phyloP scores from a whole-genome alignment of 2,329 filamentous ascomycete species.

The Calonectria hawksworthii region DNA sequence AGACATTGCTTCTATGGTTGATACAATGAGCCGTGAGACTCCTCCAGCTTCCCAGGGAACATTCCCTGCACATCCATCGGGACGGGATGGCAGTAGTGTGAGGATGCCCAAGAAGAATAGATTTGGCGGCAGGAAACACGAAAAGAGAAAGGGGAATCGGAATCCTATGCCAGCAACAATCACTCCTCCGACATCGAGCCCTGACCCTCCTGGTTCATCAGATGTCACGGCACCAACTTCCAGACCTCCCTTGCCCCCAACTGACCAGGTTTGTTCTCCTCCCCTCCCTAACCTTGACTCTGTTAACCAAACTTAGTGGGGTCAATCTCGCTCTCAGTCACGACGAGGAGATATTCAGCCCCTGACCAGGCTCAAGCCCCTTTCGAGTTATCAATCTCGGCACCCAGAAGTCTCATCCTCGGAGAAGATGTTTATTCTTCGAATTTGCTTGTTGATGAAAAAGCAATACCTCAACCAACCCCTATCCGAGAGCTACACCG shows the following conservation, averaged over 20 bases:
- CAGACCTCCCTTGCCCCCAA: not conserved
- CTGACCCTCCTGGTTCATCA: not conserved
- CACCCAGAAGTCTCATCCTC: not conserved
- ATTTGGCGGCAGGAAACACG: not conserved
- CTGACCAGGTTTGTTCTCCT: slow-evolving; percentile 5
- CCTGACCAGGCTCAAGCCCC: not conserved
- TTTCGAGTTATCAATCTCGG: not conserved
- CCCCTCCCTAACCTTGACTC: accelerated
- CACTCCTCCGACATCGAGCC: not conserved
- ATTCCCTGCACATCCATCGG: not conserved
- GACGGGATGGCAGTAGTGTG: not conserved
- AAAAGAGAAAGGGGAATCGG: not conserved
- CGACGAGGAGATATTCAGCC: slow-evolving; percentile 35
- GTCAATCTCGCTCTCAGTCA: not conserved
- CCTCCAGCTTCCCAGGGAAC: not conserved
- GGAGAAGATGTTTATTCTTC: not conserved
- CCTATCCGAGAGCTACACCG: not conserved
- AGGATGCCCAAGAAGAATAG: not conserved
- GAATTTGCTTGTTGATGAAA: not conserved
- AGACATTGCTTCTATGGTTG: not conserved
- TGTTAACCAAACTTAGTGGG: slow-evolving; percentile 30
- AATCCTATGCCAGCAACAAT: not conserved
- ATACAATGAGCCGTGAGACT: not conserved
- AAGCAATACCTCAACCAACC: slow-evolving; percentile 15
- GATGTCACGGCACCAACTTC: not conserved